Conservation (phyloP, 202 grass and related monocot genomes). For the Carex sylvatica region DNA sequence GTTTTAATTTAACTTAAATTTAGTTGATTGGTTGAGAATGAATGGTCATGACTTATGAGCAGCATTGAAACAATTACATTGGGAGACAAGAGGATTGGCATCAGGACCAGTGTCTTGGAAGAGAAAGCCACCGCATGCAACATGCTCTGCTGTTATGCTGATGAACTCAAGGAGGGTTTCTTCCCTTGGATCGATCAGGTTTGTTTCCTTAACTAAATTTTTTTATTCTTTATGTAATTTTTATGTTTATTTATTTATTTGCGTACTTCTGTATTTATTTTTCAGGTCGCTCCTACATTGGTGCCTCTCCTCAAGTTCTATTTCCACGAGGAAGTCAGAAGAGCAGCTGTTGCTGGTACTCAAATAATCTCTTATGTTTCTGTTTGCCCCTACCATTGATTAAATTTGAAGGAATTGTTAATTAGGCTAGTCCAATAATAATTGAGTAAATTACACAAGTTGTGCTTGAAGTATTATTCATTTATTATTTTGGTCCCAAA, state of each 20-base stretch:
- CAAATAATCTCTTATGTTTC: neutral
- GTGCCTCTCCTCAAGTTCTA: conserved; percentile 98
- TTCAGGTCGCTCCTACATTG: conserved; percentile 88
- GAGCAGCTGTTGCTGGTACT: conserved; percentile 94
- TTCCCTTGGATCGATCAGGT: conserved; percentile 99
- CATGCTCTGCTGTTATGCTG: conserved; percentile 99
- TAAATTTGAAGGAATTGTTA: neutral
- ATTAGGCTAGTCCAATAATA: neutral
- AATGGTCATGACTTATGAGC: conserved; percentile 14
- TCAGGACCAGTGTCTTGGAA: conserved; percentile 92
- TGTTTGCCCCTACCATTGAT: neutral
- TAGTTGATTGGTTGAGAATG: neutral
- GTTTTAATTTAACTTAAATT: neutral
- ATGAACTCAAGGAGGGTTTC: conserved; percentile 99
- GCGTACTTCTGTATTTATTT: conserved; percentile 20
- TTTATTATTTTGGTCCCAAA: no score
- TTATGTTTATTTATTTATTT: neutral
- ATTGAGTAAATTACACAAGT: neutral
- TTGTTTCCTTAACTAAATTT: neutral
- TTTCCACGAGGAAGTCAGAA: conserved; percentile 98
- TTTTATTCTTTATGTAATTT: conserved; percentile 9
- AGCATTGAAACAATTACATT: conserved; percentile 97
- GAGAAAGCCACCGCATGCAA: conserved; percentile 99
- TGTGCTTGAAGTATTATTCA: no score
- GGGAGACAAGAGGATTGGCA: conserved; percentile 96